phyloP scores from a whole-genome alignment of 1,284 basidiomycete species.

The Dichomitus squalens region DNA sequence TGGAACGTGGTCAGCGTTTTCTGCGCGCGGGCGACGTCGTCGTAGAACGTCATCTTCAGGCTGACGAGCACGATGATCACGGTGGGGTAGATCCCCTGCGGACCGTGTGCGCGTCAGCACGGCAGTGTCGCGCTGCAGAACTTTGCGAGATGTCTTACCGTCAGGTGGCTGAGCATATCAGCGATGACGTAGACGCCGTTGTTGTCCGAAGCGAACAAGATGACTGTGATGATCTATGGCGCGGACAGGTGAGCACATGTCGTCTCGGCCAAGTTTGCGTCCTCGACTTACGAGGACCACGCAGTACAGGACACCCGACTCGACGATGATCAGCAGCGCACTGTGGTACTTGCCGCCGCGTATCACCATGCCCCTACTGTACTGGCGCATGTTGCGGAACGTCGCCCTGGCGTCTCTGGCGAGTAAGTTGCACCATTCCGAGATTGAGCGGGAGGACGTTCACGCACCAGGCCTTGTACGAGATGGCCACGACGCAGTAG shows the following conservation, averaged over 20 bases:
- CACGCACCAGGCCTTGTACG: conserved; percentile 7
- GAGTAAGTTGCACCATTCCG: neutral
- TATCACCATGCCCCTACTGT: neutral
- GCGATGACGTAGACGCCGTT: conserved; percentile 3
- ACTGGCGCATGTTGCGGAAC: neutral
- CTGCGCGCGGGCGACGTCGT: neutral
- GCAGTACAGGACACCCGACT: conserved; percentile 11
- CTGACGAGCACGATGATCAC: conserved; percentile 13
- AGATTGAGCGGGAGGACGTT: neutral
- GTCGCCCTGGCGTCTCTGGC: neutral
- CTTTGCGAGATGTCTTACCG: neutral
- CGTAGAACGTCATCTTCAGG: conserved; percentile 7
- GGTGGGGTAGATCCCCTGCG: conserved; percentile 12
- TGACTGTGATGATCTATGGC: neutral
- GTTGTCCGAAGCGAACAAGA: conserved; percentile 1
- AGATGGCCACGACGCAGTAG: neutral
- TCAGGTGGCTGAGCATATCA: conserved; percentile 3
- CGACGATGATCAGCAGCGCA: conserved; percentile 5
- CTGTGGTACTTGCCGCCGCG: neutral
- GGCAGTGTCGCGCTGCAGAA: neutral
- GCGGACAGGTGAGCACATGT: neutral
- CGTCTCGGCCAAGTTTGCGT: neutral
- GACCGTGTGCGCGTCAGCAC: neutral
- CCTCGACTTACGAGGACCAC: conserved; percentile 3
- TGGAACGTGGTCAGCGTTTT: neutral